Base-by-base conservation (phyloP, 371 early-diverging fungal genomes). In the Mucor racemosus region DNA sequence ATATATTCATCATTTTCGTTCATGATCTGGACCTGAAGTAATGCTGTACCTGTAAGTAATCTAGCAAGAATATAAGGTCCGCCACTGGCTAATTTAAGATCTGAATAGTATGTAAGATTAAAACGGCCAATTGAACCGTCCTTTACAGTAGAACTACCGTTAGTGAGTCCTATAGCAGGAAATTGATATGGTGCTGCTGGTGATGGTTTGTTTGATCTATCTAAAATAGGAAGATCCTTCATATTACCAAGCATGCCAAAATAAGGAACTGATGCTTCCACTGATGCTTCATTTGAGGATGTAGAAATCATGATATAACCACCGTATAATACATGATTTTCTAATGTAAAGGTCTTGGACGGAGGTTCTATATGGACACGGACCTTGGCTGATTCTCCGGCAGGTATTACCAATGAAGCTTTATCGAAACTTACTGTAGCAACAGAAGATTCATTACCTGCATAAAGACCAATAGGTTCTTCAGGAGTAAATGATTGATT, bases 291-390 rank as follows among this genome's bases (percentile, higher is more conserved):
- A 15, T 36, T n/a, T 1, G 1, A 31, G 3, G 13, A 39, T 1
- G 36, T 15, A 9, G 35, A 21, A 8, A 74, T 33, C 14, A 35
- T 17, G 10, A 77, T 65, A 36, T 53, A 76, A 3, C 76, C 79
- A 14, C 74, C 76, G 48, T 78, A 78, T 15, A 78, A 26, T 7
- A 44, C 65, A 62, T 72, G 68, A 3, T 58, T 42, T 10, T 64
- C n/a, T 15, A 41, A 3, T 15, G 17, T 19, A 31, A 62, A 69
- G 0, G n/a, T 58, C 41, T 48, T 39, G 33, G 62, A 64, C 46
- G 85, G 86, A 58, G 82, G 79, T n/a, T 67, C 60, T 57, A 86
- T 70, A 33, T 19, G 48, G 17, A 86, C 54, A 19, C 58, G 69
- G 50, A 88, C 67, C 42, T 57, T 69, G 39, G 40, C 61, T 40